Base-by-base conservation (phyloP, 495 filamentous ascomycete species). In the Penicilliopsis zonata region DNA sequence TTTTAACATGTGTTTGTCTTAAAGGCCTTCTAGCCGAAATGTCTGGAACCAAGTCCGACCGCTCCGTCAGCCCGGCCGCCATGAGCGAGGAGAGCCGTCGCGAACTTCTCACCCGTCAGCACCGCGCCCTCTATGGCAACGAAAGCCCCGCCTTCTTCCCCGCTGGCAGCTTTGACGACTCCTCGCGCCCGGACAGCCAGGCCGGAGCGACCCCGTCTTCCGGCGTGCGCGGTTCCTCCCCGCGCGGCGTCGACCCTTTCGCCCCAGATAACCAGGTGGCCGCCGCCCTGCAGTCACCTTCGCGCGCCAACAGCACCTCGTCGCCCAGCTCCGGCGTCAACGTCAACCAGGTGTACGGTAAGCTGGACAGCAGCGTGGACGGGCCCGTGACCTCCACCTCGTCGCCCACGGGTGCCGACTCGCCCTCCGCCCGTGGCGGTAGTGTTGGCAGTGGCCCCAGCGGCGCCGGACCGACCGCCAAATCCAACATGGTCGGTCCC, bases 51-150 rank as follows among this genome's bases (percentile, higher is more conserved):
- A 92, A 93, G 64, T 74, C 82, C 52, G 90, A 95, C 47, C 86
- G 88, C 44, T 79, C 87, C 42, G 69, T 86, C 65, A 96, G 88
- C 65, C 88, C 88, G 2, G 79, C 82, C 47, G 72, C 74, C 32
- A 79, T 93, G 81, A 87, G 78, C 53, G 90, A 96, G 63, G 90
- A 96, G 31, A 86, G 93, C 37, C 86, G 90, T 48, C 88, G 90
- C 38, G 86, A 95, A 37, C 74, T 98, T 45, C 88, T 98, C 47
- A 81, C 86, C 43, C 87, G 87, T 49, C 90, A 98, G 57, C 86
- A 90, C 53, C 81, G 79, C 41, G 86, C 86, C 30, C 59, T 98
- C 43, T 98, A 94, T 56, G 84, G 84, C 51, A 72, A 76, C 38
- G 78, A 87, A 37, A 72, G 69, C 46, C 69, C 56, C 31, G 51